phyloP scores from a whole-genome alignment of 2,329 filamentous ascomycete genomes.

The Chaetomium sp. region DNA sequence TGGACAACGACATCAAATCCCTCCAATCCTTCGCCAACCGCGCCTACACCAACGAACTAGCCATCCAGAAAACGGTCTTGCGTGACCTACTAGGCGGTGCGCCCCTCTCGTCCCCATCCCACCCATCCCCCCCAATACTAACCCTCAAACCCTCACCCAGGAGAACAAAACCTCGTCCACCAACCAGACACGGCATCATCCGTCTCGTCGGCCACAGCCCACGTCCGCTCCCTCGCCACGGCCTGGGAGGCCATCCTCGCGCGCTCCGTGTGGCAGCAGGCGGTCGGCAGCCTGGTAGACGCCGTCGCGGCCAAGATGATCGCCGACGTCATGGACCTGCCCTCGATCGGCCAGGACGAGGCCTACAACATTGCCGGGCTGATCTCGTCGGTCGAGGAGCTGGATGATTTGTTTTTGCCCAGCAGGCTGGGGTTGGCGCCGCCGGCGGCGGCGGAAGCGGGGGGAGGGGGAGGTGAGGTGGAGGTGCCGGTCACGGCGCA shows the following conservation, averaged over 20 bases:
- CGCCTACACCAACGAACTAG: constrained; percentile 64
- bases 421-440: constrained; percentile 38
- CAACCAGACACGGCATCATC: constrained; percentile 57
- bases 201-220: constrained; percentile 56
- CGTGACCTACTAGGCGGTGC: constrained; percentile 60
- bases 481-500: constrained; percentile 60
- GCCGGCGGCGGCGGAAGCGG: constrained; percentile 27
- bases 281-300: constrained; percentile 62
- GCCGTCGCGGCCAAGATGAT: constrained; percentile 62
- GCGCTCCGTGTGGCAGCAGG: constrained; percentile 64
- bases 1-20: constrained; percentile 62
- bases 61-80: constrained; percentile 62
- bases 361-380: constrained; percentile 62
- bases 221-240: constrained; percentile 56
- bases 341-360: constrained; percentile 64
- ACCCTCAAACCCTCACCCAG: constrained; percentile 30
- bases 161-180: constrained; percentile 61
- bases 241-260: constrained; percentile 62
- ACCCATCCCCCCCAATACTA: not conserved
- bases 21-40: constrained; percentile 63
- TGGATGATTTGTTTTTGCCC: constrained; percentile 63
- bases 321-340: constrained; percentile 62
- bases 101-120: constrained; percentile 13
- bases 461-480: constrained; percentile 31
- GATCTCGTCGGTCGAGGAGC: constrained; percentile 58